Evolutionary conservation across 768 basidiomycete species (phyloP).

Genomic region (Russula abietina): DNA sequence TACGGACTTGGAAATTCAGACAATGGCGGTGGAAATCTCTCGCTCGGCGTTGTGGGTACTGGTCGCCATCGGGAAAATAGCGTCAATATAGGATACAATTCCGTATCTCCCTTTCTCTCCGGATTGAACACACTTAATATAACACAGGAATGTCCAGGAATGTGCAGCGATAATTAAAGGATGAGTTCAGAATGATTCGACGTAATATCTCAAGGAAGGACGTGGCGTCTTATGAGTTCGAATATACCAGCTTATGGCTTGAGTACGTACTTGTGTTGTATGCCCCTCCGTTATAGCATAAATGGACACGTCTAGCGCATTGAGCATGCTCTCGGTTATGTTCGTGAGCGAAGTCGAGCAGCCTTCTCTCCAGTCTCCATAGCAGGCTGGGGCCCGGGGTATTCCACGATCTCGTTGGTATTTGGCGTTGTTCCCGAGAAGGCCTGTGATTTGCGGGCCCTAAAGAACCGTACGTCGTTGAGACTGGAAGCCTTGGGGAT

Average conservation of each 20-base stretch:
- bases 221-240: background rate
- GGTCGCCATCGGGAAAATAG: background rate
- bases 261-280: background rate
- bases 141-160: background rate
- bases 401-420: background rate
- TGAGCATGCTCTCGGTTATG: background rate
- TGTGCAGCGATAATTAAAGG: background rate
- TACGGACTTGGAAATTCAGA: background rate
- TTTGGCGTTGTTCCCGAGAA: background rate
- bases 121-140: background rate
- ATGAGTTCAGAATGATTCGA: background rate
- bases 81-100: background rate
- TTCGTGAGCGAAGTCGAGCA: no score
- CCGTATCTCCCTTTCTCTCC: background rate
- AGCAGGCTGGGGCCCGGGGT: background rate
- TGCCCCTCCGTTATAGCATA: background rate
- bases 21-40: background rate
- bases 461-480: background rate
- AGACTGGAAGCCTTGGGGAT: background rate
- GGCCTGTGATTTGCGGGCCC: no score
- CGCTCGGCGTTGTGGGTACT: background rate
- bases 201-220: background rate
- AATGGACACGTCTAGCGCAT: background rate
- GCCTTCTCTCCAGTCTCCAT: background rate
- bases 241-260: background rate